These are phyloP conservation scores for Clonostachys rhizophaga DNA, from an alignment of 2,329 filamentous ascomycete genomes.

Conservation along the genomic window DNA sequence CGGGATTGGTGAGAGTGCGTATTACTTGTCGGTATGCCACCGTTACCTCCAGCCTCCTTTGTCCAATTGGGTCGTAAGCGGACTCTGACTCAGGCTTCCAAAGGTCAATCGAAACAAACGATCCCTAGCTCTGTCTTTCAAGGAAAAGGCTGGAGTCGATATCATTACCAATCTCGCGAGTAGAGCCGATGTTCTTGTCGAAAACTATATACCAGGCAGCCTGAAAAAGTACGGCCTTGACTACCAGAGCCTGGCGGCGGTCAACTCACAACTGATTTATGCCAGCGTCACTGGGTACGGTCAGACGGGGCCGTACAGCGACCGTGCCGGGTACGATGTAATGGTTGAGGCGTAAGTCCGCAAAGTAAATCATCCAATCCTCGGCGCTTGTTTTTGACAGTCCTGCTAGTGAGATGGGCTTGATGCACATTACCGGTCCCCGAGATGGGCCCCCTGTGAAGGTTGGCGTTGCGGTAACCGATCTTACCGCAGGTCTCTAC, in stretches of 20 bases:
- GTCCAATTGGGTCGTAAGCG: no score
- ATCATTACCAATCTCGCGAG: slow-evolving; percentile 60
- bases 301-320: slow-evolving; percentile 62
- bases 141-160: slow-evolving; percentile 54
- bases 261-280: slow-evolving; percentile 63
- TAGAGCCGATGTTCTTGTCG: slow-evolving; percentile 62
- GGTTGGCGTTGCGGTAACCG: slow-evolving; percentile 67
- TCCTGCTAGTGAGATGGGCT: slow-evolving; percentile 47
- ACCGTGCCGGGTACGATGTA: slow-evolving; percentile 65
- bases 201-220: slow-evolving; percentile 65
- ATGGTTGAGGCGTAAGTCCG: slow-evolving; percentile 57
- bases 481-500: slow-evolving; percentile 65
- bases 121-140: slow-evolving; percentile 62
- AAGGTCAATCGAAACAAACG: slow-evolving; percentile 65
- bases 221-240: slow-evolving; percentile 65
- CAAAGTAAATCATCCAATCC: not conserved
- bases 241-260: slow-evolving; percentile 51
- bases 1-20: no score
- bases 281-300: slow-evolving; percentile 69
- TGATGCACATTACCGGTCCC: slow-evolving; percentile 69
- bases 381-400: not conserved
- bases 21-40: no score
- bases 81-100: no score
- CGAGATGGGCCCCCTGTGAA: slow-evolving; percentile 64
- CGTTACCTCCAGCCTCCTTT: no score